Evolutionary conservation across 148 eudicot genomes (phyloP).

Genomic region (Suaeda aralocaspica): DNA sequence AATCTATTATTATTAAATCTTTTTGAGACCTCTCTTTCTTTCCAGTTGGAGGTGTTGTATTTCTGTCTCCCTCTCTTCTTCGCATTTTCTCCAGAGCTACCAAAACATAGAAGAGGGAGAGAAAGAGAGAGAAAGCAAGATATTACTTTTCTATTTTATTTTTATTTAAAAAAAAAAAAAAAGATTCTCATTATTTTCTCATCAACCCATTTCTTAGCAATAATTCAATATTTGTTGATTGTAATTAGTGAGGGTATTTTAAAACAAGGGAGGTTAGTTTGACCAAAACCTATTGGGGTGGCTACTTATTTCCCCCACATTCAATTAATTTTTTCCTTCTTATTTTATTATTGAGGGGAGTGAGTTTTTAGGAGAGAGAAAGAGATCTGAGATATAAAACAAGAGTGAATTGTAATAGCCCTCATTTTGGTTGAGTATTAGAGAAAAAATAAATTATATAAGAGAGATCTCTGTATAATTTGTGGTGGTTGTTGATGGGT

Average conservation of each 20-base stretch:
- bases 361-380: not conserved
- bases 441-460: not conserved
- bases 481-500: not conserved
- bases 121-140: not conserved
- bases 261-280: conserved; percentile 19
- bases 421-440: not conserved
- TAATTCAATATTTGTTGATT: conserved; percentile 16
- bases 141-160: not conserved
- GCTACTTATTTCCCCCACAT: conserved; percentile 28
- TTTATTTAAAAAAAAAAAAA: no score
- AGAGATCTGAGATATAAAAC: conserved; percentile 19
- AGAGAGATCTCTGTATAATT: not conserved
- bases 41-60: conserved; percentile 16
- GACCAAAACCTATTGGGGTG: conserved; percentile 24
- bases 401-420: not conserved
- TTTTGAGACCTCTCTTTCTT: not conserved
- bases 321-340: not conserved
- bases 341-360: not conserved
- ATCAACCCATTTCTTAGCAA: conserved; percentile 14
- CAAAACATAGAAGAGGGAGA: not conserved
- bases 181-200: no score
- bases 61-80: conserved; percentile 9
- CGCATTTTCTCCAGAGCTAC: conserved; percentile 17
- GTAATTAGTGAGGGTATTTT: conserved; percentile 14
- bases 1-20: not conserved